Percentiles rank a stretch among this genome's conserved stretches.
Evolutionary conservation across 495 filamentous ascomycete genomes (phyloP).

Genomic region (Eremomyces bilateralis): DNA sequence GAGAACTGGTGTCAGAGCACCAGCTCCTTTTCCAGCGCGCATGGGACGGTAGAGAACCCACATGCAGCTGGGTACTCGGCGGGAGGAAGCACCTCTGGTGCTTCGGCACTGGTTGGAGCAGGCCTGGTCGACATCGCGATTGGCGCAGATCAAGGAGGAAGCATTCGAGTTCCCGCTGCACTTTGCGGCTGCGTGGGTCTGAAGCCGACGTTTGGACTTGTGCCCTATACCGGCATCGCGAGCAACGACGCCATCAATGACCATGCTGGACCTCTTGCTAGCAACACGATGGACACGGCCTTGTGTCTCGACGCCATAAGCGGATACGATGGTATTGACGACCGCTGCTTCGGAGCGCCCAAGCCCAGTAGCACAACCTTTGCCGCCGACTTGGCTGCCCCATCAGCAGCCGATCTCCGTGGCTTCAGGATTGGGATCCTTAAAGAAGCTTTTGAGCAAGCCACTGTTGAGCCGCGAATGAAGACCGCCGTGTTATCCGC

Average conservation of each 20-base stretch:
- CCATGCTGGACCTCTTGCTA: constrained; percentile 21
- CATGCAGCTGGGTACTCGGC: constrained; percentile 21
- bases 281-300: constrained; percentile 28
- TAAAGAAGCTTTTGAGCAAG: constrained; percentile 26
- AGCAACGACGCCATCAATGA: constrained; percentile 18
- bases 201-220: constrained; percentile 20
- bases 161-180: constrained; percentile 30
- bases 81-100: constrained; percentile 37
- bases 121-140: constrained; percentile 32
- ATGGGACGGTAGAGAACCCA: constrained; percentile 20
- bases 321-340: constrained; percentile 35
- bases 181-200: constrained; percentile 19
- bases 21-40: constrained; percentile 18
- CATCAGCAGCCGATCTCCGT: constrained; percentile 2
- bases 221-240: constrained; percentile 17
- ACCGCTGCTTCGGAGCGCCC: constrained; percentile 24
- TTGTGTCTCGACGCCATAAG: constrained; percentile 28
- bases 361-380: constrained; percentile 6
- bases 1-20: constrained; percentile 23
- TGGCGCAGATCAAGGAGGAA: constrained; percentile 39
- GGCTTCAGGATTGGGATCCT: constrained; percentile 31
- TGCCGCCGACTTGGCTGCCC: background rate
- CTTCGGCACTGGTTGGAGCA: constrained; percentile 28
- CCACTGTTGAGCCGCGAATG: constrained; percentile 23
- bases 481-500: constrained; percentile 22